phyloP scores from a whole-genome alignment of 805 yeast genomes.

The Monosporozyma unispora region DNA sequence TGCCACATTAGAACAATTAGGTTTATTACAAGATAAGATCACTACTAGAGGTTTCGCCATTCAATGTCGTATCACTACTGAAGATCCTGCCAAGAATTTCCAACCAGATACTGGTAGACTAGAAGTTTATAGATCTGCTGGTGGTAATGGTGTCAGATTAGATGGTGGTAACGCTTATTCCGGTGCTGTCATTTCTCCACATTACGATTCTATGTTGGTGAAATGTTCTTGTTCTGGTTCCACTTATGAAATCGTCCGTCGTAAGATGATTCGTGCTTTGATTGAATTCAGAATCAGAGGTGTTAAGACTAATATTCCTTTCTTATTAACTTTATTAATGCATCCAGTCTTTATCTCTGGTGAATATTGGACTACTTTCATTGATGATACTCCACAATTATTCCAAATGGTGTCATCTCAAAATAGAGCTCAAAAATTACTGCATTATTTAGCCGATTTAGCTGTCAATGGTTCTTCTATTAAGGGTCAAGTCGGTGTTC shows the following conservation, averaged over 20 bases:
- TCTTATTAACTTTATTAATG: slow-evolving; percentile 82
- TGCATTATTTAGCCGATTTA: slow-evolving; percentile 85
- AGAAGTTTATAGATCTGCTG: slow-evolving; percentile 95
- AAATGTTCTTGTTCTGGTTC: slow-evolving; percentile 97
- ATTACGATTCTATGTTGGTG: slow-evolving; percentile 96
- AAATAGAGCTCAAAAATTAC: slow-evolving; percentile 92
- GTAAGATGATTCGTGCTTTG: slow-evolving; percentile 95
- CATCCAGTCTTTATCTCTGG: slow-evolving; percentile 81
- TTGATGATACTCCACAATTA: slow-evolving; percentile 93
- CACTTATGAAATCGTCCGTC: slow-evolving; percentile 89
- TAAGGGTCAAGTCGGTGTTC: slow-evolving; percentile 90
- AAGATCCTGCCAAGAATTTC: slow-evolving; percentile 92
- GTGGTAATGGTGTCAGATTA: slow-evolving; percentile 98
- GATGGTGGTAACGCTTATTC: slow-evolving; percentile 99
- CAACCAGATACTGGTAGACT: slow-evolving; percentile 98
- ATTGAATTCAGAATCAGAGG: slow-evolving; percentile 98
- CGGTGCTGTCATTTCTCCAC: slow-evolving; percentile 93
- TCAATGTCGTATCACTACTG: slow-evolving; percentile 98
- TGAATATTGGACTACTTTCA: slow-evolving; percentile 95
- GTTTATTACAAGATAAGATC: slow-evolving; percentile 87
- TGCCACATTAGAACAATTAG: slow-evolving; percentile 84
- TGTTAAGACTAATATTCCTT: slow-evolving; percentile 96
- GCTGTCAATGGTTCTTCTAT: slow-evolving; percentile 94
- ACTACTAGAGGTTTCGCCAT: slow-evolving; percentile 96
- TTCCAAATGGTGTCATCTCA: slow-evolving; percentile 92